These are phyloP conservation scores for Hymenotorrendiella dingleyae DNA, from an alignment of 2,329 filamentous ascomycete species.

Conservation along the genomic window DNA sequence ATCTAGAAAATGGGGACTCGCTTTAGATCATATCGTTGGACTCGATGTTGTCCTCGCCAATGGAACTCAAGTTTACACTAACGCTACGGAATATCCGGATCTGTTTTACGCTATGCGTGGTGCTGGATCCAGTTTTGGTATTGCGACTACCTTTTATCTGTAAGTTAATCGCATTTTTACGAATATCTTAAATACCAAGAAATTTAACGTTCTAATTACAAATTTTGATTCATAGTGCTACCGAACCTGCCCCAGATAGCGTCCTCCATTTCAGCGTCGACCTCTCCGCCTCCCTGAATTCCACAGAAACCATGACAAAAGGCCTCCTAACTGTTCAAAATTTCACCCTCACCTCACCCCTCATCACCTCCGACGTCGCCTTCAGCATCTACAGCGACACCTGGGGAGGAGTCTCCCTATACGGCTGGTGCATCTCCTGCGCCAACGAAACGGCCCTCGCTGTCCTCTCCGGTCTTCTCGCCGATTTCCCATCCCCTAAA, in stretches of 20 bases:
- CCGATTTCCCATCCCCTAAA: constrained; percentile 24
- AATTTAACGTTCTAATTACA: no score
- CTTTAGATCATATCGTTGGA: constrained; percentile 44
- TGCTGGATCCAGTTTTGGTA: constrained; percentile 32
- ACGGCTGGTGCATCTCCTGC: constrained; percentile 37
- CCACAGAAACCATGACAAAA: constrained; percentile 14
- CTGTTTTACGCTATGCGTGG: constrained; percentile 32
- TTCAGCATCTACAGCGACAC: constrained; percentile 38
- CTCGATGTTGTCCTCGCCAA: constrained; percentile 41
- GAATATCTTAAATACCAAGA: no score
- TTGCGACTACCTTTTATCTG: constrained; percentile 28
- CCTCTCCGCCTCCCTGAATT: constrained; percentile 7
- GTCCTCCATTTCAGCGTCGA: constrained; percentile 11
- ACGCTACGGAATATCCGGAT: constrained; percentile 21
- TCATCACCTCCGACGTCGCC: constrained; percentile 36
- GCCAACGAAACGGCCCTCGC: constrained; percentile 32
- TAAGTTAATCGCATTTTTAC: no score
- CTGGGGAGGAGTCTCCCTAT: constrained; percentile 29
- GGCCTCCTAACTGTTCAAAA: constrained; percentile 37
- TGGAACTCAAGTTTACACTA: constrained; percentile 25
- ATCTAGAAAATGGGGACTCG: constrained; percentile 44
- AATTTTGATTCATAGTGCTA: no score
- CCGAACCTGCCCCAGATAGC: constrained; percentile 1
- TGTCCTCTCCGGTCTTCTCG: constrained; percentile 35
- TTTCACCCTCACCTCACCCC: constrained; percentile 34